Evolutionary conservation across 2,329 filamentous ascomycete genomes (phyloP).

Genomic region (Boeremia lycopersici): DNA sequence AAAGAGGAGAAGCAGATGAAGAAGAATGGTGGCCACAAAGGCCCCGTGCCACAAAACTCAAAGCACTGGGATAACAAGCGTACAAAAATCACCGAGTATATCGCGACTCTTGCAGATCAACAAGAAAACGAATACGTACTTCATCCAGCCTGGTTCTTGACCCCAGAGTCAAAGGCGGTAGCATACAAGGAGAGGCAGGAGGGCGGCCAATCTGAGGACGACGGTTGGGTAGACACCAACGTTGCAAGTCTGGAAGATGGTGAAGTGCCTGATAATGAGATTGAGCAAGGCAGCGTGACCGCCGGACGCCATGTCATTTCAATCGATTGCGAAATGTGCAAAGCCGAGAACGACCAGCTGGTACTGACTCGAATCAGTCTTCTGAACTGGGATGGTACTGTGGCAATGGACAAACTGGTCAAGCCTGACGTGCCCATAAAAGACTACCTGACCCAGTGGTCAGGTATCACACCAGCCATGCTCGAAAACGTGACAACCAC

Average conservation of each 20-base stretch:
- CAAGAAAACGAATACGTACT: conserved; percentile 82
- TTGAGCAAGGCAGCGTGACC: conserved; percentile 82
- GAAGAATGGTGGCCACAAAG: conserved; percentile 44
- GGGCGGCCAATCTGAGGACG: conserved; percentile 54
- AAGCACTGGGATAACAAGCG: conserved; percentile 74
- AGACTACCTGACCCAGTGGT: conserved; percentile 88
- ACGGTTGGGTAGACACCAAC: conserved; percentile 83
- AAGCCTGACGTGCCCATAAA: conserved; percentile 87
- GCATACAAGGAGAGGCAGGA: conserved; percentile 60
- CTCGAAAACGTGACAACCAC: conserved; percentile 83
- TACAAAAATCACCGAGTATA: conserved; percentile 80
- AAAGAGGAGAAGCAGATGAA: conserved; percentile 70
- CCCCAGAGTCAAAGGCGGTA: conserved; percentile 61
- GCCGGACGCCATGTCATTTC: conserved; percentile 79
- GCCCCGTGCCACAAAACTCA: conserved; percentile 65
- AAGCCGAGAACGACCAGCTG: conserved; percentile 78
- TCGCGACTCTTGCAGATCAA: conserved; percentile 75
- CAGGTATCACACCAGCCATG: conserved; percentile 88
- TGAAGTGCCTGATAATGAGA: conserved; percentile 68
- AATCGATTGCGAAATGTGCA: conserved; percentile 97
- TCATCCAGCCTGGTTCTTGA: conserved; percentile 75
- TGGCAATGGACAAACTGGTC: conserved; percentile 87
- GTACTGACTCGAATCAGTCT: conserved; percentile 89
- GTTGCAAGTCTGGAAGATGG: conserved; percentile 72
- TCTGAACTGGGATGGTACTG: conserved; percentile 81